phyloP scores from a whole-genome alignment of 1,284 basidiomycete species.

The Takashimella tepidaria region DNA sequence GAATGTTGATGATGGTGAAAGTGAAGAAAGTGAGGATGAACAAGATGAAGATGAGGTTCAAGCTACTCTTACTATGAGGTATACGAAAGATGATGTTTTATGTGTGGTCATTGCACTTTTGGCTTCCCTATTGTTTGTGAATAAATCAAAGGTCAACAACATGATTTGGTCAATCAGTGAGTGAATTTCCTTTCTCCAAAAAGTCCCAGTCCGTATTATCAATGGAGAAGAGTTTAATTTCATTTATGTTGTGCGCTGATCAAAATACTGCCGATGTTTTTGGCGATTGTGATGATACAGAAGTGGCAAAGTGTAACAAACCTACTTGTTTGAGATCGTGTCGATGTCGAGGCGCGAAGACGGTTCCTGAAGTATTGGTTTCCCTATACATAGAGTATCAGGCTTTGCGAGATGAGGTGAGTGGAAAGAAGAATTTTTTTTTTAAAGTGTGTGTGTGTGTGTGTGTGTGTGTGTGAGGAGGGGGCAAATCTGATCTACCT shows the following conservation, averaged over 20 bases:
- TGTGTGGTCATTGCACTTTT: neutral
- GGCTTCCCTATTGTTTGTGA: neutral
- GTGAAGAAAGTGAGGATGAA: neutral
- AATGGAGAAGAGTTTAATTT: no score
- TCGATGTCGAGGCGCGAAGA: slow-evolving; percentile 5
- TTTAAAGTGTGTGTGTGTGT: no score
- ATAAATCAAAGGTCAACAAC: neutral
- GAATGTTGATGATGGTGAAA: no score
- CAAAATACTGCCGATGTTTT: no score
- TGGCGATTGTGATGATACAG: no score
- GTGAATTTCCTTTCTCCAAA: neutral
- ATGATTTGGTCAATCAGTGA: neutral
- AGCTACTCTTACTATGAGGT: neutral
- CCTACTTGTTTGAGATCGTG: slow-evolving; percentile 12
- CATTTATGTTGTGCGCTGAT: no score
- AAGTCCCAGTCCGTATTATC: no score
- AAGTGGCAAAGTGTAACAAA: neutral
- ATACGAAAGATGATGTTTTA: neutral
- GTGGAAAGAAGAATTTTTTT: no score
- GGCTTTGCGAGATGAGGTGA: slow-evolving; percentile 7
- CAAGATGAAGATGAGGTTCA: neutral
- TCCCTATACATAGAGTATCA: slow-evolving; percentile 7
- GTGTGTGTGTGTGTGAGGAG: no score
- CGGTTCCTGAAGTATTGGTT: slow-evolving; percentile 10
- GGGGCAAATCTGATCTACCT: no score